phyloP scores from a whole-genome alignment of 2,329 filamentous ascomycete species.

The Pestalotiopsis sp. region DNA sequence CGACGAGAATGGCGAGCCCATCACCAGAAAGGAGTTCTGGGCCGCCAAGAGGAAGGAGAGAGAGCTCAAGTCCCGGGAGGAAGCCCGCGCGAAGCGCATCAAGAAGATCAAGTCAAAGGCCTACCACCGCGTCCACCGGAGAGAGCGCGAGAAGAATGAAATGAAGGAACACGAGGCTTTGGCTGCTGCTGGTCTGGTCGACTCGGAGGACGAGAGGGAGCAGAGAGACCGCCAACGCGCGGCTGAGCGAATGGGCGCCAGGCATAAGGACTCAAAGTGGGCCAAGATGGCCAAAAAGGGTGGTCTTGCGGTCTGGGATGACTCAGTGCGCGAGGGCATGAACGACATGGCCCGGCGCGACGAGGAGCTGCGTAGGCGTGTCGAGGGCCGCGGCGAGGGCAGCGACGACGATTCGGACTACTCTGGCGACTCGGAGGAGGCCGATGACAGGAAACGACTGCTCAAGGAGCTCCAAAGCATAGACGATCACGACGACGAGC shows the following conservation, averaged over 20 bases:
- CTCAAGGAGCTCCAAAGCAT: slow-evolving; percentile 48
- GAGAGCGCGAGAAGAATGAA: slow-evolving; percentile 59
- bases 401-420: slow-evolving; percentile 46
- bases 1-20: slow-evolving; percentile 66
- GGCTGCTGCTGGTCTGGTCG: slow-evolving; percentile 58
- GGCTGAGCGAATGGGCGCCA: slow-evolving; percentile 80
- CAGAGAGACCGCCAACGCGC: slow-evolving; percentile 72
- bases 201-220: slow-evolving; percentile 66
- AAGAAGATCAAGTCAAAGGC: slow-evolving; percentile 99
- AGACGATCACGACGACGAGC: slow-evolving; percentile 45
- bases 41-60: slow-evolving; percentile 76
- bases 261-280: slow-evolving; percentile 89
- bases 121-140: slow-evolving; percentile 89
- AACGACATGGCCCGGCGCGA: slow-evolving; percentile 80
- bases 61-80: slow-evolving; percentile 85
- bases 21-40: slow-evolving; percentile 71
- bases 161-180: slow-evolving; percentile 51
- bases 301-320: slow-evolving; percentile 83
- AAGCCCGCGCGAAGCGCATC: slow-evolving; percentile 84
- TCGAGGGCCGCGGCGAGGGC: slow-evolving; percentile 64
- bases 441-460: slow-evolving; percentile 46
- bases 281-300: slow-evolving; percentile 80
- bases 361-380: slow-evolving; percentile 76
- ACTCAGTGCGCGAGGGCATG: slow-evolving; percentile 76
- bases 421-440: slow-evolving; percentile 57